Base-by-base conservation (phyloP, 2,329 filamentous ascomycete species). In the Cercospora sojina region DNA sequence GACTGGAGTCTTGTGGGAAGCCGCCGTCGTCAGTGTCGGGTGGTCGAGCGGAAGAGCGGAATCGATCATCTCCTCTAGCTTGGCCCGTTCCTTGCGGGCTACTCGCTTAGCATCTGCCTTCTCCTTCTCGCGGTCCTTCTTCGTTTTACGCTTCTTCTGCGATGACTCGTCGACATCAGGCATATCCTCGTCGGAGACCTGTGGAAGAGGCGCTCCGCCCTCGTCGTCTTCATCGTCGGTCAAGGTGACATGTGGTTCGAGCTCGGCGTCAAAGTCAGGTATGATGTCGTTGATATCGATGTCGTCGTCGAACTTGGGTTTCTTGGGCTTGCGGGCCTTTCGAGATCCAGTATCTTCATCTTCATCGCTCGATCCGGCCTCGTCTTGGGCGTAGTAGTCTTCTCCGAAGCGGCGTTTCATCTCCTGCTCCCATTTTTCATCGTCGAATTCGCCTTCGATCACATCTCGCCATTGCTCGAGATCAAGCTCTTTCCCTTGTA, bases 271-370 rank as follows among this genome's bases (percentile, higher is more conserved):
- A 75, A 96, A 97, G 68, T 96, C 92, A 1, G 92, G 93, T 29
- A 97, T 82, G 59, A 97, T 85, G 77, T 97, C 94, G 68, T 91
- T 92, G 81, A 99, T 98, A 76, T 98, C 93, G 73, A 99, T 97
- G 77, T 99, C 95, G 75, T 98, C 93, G 74, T 97, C 92, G 90
- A 94, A 99, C 69, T 88, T 91, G 9, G 92, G 92, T 81, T 96
- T 96, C 84, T 91, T 92, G 70, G 84, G 84, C 75, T 85, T 89
- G 71, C 87, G 88, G 77, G 87, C 88, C 62, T 76, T 79, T 63
- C 75, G 76, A 25, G 29, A 13, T 23, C 67, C 72, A 59, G 76
- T 65, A 57, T 67, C 68, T 23, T 69, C 79, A 71, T 74, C 77
- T 18, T 80, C 80, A 47, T 81, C 85, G 7, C 62, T 67, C 32